Conservation (phyloP, 1,139 yeast genomes). For the Scheffersomyces quercinus region DNA sequence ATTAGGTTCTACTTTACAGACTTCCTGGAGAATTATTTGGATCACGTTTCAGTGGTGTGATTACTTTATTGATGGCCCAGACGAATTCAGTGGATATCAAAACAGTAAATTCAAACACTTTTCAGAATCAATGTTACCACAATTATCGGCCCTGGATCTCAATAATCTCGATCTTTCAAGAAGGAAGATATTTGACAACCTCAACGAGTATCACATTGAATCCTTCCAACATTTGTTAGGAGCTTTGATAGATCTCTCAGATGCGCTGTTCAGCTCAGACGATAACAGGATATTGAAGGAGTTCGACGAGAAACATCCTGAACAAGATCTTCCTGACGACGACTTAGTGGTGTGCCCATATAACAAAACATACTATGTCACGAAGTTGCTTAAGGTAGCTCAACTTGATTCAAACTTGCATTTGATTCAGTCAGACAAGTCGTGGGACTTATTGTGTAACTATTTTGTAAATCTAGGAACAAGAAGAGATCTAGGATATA, state of each 20-base stretch:
- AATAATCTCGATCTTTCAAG: slow-evolving; percentile 55
- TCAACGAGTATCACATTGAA: slow-evolving; percentile 50
- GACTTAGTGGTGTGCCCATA: slow-evolving; percentile 32
- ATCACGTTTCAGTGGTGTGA: slow-evolving; percentile 77
- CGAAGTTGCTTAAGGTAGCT: slow-evolving; percentile 45
- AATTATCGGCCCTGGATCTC: slow-evolving; percentile 45
- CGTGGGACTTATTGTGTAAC: slow-evolving; percentile 48
- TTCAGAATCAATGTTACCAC: slow-evolving; percentile 24
- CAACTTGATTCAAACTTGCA: slow-evolving; percentile 52
- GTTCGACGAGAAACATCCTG: slow-evolving; percentile 1
- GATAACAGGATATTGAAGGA: slow-evolving; percentile 1
- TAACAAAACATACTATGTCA: slow-evolving; percentile 42
- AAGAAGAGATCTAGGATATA: slow-evolving; percentile 40
- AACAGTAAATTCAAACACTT: slow-evolving; percentile 19
- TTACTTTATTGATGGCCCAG: slow-evolving; percentile 63
- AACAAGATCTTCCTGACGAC: background rate
- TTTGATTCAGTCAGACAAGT: slow-evolving; percentile 34
- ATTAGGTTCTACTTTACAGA: slow-evolving; percentile 66
- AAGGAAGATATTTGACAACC: slow-evolving; percentile 61
- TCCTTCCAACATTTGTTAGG: slow-evolving; percentile 50
- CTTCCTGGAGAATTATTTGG: slow-evolving; percentile 70
- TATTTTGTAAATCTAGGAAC: slow-evolving; percentile 42
- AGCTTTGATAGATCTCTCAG: slow-evolving; percentile 47
- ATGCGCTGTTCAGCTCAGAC: slow-evolving; percentile 14
- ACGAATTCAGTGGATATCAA: slow-evolving; percentile 33